Conservation (phyloP, 2,329 filamentous ascomycete genomes). For the Metarhizium humberi region DNA sequence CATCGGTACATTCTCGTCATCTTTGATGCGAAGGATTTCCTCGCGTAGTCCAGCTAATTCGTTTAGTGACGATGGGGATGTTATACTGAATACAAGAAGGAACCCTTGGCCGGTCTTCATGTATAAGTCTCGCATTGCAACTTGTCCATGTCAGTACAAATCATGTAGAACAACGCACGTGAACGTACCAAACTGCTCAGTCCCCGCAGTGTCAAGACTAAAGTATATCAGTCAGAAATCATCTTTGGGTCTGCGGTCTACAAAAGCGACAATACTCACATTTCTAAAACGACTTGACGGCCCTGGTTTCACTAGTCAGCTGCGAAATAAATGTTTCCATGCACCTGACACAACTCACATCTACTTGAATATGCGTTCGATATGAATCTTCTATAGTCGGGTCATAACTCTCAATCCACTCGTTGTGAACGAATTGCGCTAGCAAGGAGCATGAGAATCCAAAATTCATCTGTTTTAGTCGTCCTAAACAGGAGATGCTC, state of each 20-base stretch:
- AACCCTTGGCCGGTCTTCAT: slow-evolving; percentile 94
- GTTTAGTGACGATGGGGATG: slow-evolving; percentile 70
- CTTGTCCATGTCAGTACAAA: slow-evolving; percentile 21
- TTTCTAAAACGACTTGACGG: slow-evolving; percentile 81
- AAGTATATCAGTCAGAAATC: slow-evolving; percentile 13
- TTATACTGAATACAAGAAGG: slow-evolving; percentile 86
- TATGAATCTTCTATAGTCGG: slow-evolving; percentile 74
- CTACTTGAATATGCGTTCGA: slow-evolving; percentile 66
- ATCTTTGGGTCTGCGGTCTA: neutral
- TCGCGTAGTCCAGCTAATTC: slow-evolving; percentile 76
- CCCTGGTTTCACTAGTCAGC: slow-evolving; percentile 41
- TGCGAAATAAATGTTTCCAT: neutral
- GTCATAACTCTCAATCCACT: slow-evolving; percentile 86
- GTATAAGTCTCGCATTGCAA: slow-evolving; percentile 69
- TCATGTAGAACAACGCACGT: slow-evolving; percentile 19
- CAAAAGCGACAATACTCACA: slow-evolving; percentile 43
- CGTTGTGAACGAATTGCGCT: slow-evolving; percentile 91
- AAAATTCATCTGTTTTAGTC: neutral
- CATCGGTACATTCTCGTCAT: slow-evolving; percentile 75
- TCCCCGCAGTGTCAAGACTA: slow-evolving; percentile 81
- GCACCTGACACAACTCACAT: slow-evolving; percentile 50
- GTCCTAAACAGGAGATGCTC: slow-evolving; percentile 19
- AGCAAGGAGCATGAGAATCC: slow-evolving; percentile 10
- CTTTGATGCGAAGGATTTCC: slow-evolving; percentile 86
- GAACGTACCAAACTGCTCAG: slow-evolving; percentile 81